Percentiles rank a stretch among this genome's conserved stretches.
phyloP scores from a whole-genome alignment of 768 basidiomycete genomes.

The Amylocystis lapponica region DNA sequence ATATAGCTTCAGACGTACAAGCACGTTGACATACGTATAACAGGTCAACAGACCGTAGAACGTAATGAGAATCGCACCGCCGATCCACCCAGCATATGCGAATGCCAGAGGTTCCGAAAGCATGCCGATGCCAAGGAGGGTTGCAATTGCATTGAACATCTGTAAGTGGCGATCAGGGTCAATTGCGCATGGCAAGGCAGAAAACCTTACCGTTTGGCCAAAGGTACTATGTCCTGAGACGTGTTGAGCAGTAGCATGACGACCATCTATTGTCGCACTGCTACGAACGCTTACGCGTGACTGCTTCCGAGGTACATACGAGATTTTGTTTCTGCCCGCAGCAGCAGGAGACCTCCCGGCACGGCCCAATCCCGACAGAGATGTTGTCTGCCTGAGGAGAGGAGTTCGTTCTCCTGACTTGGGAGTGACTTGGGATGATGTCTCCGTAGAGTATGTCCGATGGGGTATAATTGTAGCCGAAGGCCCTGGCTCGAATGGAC shows the following conservation, averaged over 20 bases:
- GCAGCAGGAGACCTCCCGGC: too few species aligned
- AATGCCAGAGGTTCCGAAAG: conserved; percentile 89
- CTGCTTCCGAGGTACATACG: conserved; percentile 13
- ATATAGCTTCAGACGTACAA: background rate
- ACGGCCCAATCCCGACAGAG: too few species aligned
- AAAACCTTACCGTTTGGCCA: conserved; percentile 55
- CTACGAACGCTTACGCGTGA: conserved; percentile 5
- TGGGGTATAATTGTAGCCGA: too few species aligned
- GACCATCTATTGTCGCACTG: conserved; percentile 19
- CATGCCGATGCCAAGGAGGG: conserved; percentile 84
- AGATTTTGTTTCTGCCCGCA: too few species aligned
- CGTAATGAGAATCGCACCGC: conserved; percentile 67
- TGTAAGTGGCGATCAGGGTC: conserved; percentile 20
- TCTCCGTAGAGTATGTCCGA: too few species aligned
- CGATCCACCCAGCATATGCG: conserved; percentile 84
- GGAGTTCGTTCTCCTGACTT: conserved; percentile 18
- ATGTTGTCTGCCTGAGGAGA: conserved; percentile 10
- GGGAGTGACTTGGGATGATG: too few species aligned
- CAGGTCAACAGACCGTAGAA: conserved; percentile 79
- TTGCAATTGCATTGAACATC: conserved; percentile 89
- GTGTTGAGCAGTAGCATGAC: conserved; percentile 12
- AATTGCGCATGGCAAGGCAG: background rate
- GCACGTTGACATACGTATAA: conserved; percentile 66
- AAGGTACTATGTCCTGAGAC: conserved; percentile 58
- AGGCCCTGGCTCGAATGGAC: too few species aligned